phyloP scores from a whole-genome alignment of 208 protist genomes.

The Phytomonas francai region DNA sequence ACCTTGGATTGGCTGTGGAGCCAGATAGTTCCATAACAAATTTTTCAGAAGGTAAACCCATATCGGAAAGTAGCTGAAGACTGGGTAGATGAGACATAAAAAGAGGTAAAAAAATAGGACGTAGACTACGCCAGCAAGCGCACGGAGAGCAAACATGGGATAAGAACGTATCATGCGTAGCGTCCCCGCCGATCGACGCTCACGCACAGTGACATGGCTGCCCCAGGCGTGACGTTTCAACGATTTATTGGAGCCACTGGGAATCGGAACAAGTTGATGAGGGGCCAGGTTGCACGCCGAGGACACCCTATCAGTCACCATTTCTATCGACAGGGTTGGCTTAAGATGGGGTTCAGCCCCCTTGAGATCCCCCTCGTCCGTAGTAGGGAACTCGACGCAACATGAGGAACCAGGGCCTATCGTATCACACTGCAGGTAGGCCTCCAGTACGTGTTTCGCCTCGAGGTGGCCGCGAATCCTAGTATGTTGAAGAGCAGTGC shows the following conservation, averaged over 20 bases:
- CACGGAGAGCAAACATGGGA: slow-evolving; percentile 33
- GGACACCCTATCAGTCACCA: neutral
- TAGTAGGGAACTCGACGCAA: neutral
- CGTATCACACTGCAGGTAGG: neutral
- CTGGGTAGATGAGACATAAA: slow-evolving; percentile 37
- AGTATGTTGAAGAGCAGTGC: slow-evolving; percentile 58
- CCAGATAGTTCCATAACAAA: slow-evolving; percentile 32
- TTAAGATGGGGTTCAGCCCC: neutral
- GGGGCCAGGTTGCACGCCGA: neutral
- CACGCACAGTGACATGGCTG: slow-evolving; percentile 27
- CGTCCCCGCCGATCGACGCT: slow-evolving; percentile 39
- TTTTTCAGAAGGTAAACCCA: slow-evolving; percentile 64
- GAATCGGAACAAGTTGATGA: neutral
- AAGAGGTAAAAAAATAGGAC: slow-evolving; percentile 21
- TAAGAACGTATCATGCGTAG: slow-evolving; percentile 33
- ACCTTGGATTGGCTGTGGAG: slow-evolving; percentile 36
- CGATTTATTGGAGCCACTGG: neutral
- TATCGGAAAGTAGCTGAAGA: slow-evolving; percentile 35
- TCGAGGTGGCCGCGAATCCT: slow-evolving; percentile 52
- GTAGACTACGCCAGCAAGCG: slow-evolving; percentile 25
- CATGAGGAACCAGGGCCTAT: neutral
- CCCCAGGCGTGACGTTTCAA: neutral
- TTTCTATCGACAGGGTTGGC: neutral
- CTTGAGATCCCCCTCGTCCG: neutral
- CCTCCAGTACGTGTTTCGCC: slow-evolving; percentile 30